These are phyloP conservation scores for Nymphaea thermarum DNA, from an alignment of 164 flowering plant genomes.

Conservation along the genomic window DNA sequence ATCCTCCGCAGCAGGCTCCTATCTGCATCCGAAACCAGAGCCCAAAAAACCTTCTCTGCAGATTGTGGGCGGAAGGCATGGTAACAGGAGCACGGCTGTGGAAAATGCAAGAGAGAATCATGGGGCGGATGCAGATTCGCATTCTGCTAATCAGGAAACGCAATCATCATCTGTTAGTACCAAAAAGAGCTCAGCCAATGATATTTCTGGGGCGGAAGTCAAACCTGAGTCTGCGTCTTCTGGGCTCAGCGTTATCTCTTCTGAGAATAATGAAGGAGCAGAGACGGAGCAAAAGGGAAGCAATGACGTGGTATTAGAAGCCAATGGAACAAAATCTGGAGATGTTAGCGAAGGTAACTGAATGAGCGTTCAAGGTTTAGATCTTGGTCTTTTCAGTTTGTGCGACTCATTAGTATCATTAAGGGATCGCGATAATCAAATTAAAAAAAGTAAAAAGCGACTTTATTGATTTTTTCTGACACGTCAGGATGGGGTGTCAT, in stretches of 20 bases:
- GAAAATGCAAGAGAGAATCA: conserved; percentile 26
- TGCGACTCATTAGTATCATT: background rate
- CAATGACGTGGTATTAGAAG: background rate
- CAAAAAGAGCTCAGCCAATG: background rate
- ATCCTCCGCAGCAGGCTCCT: conserved; percentile 5
- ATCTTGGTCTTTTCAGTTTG: too few species aligned
- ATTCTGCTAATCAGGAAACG: conserved; percentile 3
- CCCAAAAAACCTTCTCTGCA: conserved; percentile 19
- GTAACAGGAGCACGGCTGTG: conserved; percentile 21
- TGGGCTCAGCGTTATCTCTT: background rate
- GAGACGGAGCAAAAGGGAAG: background rate
- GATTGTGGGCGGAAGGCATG: conserved; percentile 13
- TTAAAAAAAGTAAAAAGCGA: background rate
- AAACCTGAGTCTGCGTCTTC: background rate
- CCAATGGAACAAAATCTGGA: conserved; percentile 3
- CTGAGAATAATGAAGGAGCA: background rate
- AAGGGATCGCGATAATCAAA: background rate
- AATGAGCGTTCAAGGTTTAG: background rate
- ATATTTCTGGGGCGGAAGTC: background rate
- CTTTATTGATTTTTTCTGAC: too few species aligned
- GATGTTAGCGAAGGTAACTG: conserved; percentile 40
- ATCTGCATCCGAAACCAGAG: conserved; percentile 24
- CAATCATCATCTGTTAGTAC: background rate
- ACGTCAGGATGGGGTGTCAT: too few species aligned
- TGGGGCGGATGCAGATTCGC: conserved; percentile 14